Evolutionary conservation across 495 filamentous ascomycete genomes (phyloP), one percentile per base, ranked within the genome.

Genomic region (Neurospora sp.): DNA sequence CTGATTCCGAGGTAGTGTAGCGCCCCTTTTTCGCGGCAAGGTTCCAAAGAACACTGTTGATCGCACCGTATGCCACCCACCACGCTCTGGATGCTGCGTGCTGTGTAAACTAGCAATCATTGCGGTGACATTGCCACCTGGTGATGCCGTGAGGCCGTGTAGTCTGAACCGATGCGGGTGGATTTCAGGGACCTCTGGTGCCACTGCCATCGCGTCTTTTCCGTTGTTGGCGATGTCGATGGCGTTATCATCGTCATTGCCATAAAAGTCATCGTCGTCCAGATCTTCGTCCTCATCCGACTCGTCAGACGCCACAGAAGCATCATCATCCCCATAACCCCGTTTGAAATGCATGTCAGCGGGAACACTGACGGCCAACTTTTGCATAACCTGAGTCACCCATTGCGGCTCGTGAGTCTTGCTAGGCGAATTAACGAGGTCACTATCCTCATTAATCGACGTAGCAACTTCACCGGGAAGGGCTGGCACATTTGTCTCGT

Each of bases 141-240:
- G 81, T 16, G 82, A 83, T 8, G 78, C 69, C 17, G 83, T 75
- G 10, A 86, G 78, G 9, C 84, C 84, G 80, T 84, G 81, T 6
- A 86, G 75, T 40, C 83, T 83, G 42, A 81, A 80, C 8, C 84
- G 82, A 70, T 82, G 80, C 0, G 82, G 80, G 75, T 86, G 81
- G 69, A 80, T 76, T 72, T 80, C 76, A 4, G 78, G 78, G 17
- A 81, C 76, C 39, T 83, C 73, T 37, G 76, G 78, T 39, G 77
- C 68, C 7, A 53, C 74, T n/a, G 76, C 70, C 10, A 74, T 74
- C 40, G 77, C 78, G 14, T 76, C 44, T 65, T 65, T 65, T 16
- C 53, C 53, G 14, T 65, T 35, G 31, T 71, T 73, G 5, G 69
- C 70, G 22, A 76, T 73, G 3, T 70, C 69, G 40, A 70, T 69